phyloP scores from a whole-genome alignment of 345 rosid species.

The Brassica cretica region DNA sequence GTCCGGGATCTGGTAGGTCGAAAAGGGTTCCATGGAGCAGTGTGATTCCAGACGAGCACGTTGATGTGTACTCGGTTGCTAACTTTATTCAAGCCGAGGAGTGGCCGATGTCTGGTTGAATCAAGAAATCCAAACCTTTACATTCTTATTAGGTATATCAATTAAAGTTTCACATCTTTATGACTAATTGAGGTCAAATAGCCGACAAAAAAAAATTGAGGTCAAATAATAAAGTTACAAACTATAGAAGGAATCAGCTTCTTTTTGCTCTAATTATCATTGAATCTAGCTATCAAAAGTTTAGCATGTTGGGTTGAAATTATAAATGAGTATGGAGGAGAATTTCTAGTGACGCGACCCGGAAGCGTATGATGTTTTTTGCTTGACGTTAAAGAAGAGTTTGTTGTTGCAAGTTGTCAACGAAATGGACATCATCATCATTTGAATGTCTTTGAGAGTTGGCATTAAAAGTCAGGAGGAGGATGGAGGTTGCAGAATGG shows the following conservation, averaged over 20 bases:
- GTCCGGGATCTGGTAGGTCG: slow-evolving; percentile 56
- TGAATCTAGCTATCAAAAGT: background rate
- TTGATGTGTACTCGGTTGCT: slow-evolving; percentile 51
- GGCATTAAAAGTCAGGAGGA: slow-evolving; percentile 11
- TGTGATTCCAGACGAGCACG: slow-evolving; percentile 58
- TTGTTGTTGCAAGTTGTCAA: slow-evolving; percentile 19
- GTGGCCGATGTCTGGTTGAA: slow-evolving; percentile 54
- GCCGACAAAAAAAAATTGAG: no score
- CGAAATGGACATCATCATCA: background rate
- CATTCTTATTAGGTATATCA: slow-evolving; percentile 5
- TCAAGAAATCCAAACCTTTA: background rate
- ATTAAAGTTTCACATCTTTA: slow-evolving; percentile 14
- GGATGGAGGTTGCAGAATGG: slow-evolving; percentile 19
- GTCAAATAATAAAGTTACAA: slow-evolving; percentile 9
- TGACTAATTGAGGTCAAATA: no score
- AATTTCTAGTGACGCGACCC: slow-evolving; percentile 1
- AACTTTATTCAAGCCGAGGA: slow-evolving; percentile 86
- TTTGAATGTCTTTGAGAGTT: slow-evolving; percentile 1
- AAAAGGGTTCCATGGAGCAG: slow-evolving; percentile 78
- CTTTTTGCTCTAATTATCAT: background rate
- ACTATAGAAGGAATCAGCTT: background rate
- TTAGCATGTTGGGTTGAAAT: slow-evolving; percentile 9
- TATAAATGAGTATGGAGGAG: slow-evolving; percentile 15
- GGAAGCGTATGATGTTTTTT: slow-evolving; percentile 10
- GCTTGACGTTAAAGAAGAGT: slow-evolving; percentile 28